Base-by-base conservation (phyloP, 305 asterid species). In the Solanum hybrid region DNA sequence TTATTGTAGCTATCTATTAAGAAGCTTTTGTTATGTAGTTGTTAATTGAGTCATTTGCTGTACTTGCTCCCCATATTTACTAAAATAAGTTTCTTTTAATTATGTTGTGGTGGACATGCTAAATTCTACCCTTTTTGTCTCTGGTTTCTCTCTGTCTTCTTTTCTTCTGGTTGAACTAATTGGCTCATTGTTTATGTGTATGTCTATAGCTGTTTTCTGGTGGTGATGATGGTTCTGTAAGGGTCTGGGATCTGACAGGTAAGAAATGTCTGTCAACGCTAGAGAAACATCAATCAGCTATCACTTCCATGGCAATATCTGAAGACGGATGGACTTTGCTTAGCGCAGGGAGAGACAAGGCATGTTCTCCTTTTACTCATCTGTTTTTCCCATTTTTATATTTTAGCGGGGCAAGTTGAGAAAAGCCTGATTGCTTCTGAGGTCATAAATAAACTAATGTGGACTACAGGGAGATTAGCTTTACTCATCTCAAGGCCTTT, bases 281-380 rank as follows among this genome's bases (percentile, higher is more conserved):
- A 89, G 98, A 94, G 89, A 97, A 95, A 90, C 99, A 98, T 94
- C 98, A 94, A 35, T 97, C 99, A 34, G 92, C 96, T 4, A 97
- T 98, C 91, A 97, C 99, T 92, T 97, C 99, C 35, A 90, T 98
- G 91, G 97, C 97, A 67, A 89, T 98, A 91, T 95, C 99, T 89
- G 95, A 94, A 92, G 99, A 98, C 89, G 99, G 99, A 87, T 92
- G 96, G 98, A 95, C 98, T 86, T 92, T 98, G 95, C 90, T 98
- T 89, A 94, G 95, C 82, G 98, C 98, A 20, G 99, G 99, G 91
- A 94, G 99, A 94, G 99, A 98, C 89, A 96, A 98, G 98, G 99
- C 93, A 93, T 37, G 89, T 67, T 74, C 84, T 87, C n/a, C 24
- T 77, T 82, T 34, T 26, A 51, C 37, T 40, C 67, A 61, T 86